Conservation (phyloP, 345 rosid species). For the Mangifera indica region DNA sequence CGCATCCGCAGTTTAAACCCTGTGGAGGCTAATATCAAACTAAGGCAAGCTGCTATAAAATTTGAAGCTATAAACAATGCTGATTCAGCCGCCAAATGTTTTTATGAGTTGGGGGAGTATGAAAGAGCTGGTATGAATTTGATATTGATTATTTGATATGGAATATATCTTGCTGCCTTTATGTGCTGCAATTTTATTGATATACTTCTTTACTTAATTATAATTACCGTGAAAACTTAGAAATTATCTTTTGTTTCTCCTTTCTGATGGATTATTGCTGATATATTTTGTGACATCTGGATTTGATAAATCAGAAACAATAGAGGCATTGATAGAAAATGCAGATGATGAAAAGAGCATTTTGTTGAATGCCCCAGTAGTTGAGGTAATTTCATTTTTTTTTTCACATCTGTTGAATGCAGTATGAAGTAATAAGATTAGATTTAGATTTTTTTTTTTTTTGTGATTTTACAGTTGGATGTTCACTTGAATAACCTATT, state of each 20-base stretch:
- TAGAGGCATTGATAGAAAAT: no score
- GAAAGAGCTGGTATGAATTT: constrained; percentile 36
- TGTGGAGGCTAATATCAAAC: constrained; percentile 30
- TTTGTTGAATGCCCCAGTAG: no score
- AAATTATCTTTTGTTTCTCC: neutral
- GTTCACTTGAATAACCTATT: no score
- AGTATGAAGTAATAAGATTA: no score
- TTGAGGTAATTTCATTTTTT: no score
- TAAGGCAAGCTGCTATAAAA: constrained; percentile 49
- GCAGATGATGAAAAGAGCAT: no score
- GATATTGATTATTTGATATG: neutral
- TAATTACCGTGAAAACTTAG: neutral
- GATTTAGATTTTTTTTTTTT: no score
- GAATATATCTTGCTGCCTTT: neutral
- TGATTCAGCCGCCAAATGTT: constrained; percentile 47
- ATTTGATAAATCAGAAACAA: no score
- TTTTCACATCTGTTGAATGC: no score
- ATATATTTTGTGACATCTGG: neutral
- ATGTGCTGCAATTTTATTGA: neutral
- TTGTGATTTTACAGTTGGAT: no score
- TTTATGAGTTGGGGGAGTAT: constrained; percentile 36
- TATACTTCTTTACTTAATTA: neutral
- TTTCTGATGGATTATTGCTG: neutral
- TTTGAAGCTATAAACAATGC: constrained; percentile 45
- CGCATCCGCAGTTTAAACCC: constrained; percentile 33